phyloP scores from a whole-genome alignment of 306 rosid species.

The Notholithocarpus densiflorus region DNA sequence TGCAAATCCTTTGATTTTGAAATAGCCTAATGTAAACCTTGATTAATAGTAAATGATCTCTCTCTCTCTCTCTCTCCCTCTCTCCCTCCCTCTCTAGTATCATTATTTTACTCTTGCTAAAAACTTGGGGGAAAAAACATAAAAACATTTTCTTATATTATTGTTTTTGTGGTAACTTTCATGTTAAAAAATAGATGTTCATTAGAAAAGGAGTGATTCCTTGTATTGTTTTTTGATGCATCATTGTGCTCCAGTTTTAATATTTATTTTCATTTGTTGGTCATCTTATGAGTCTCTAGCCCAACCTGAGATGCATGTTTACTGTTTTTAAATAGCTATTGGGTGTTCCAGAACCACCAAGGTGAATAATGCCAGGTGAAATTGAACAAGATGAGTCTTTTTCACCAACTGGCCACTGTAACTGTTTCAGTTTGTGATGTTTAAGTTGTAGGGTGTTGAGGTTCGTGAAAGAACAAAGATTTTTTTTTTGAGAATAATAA shows the following conservation, averaged over 20 bases:
- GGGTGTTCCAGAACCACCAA: no score
- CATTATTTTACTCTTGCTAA: neutral
- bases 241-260: neutral
- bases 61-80: no score
- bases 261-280: neutral
- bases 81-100: neutral
- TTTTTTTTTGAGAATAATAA: no score
- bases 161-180: neutral
- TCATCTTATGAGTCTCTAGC: neutral
- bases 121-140: neutral
- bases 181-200: no score
- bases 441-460: no score
- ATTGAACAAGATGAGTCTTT: no score
- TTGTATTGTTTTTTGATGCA: neutral
- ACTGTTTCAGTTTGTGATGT: no score
- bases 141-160: neutral
- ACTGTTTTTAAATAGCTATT: neutral
- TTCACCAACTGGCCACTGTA: no score
- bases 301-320: neutral
- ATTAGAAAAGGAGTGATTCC: neutral
- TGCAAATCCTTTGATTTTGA: neutral
- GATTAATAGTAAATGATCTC: neutral
- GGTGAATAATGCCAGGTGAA: no score
- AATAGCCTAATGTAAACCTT: neutral
- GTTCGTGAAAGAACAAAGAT: no score